Evolutionary conservation across 2,329 filamentous ascomycete species (phyloP).

Genomic region (Knoxdaviesia capensis): DNA sequence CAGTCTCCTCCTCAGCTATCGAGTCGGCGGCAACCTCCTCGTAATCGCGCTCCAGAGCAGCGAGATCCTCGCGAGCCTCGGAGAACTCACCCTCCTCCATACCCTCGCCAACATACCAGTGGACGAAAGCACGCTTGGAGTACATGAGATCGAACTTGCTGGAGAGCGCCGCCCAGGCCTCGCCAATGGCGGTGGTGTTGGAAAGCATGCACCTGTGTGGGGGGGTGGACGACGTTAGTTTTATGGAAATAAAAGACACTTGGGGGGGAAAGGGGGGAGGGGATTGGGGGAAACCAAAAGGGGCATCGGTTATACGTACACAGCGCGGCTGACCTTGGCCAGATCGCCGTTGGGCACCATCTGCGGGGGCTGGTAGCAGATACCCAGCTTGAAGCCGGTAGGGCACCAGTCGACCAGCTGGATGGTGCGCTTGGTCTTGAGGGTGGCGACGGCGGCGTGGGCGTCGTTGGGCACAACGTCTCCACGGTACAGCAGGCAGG

Average conservation of each 20-base stretch:
- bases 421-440: conserved; percentile 99
- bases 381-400: conserved; percentile 99
- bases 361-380: conserved; percentile 97
- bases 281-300: not conserved
- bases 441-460: conserved; percentile 75
- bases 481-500: conserved; percentile 92
- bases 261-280: not conserved
- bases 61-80: conserved; percentile 94
- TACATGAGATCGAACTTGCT: conserved; percentile 99
- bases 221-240: conserved; percentile 8
- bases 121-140: conserved; percentile 98
- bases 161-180: conserved; percentile 91
- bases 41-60: conserved; percentile 94
- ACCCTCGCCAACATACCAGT: conserved; percentile 99
- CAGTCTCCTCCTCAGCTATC: conserved; percentile 65
- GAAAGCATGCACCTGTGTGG: conserved; percentile 73
- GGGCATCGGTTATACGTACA: conserved; percentile 39
- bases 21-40: conserved; percentile 96
- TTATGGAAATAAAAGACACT: conserved; percentile 1
- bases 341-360: conserved; percentile 93
- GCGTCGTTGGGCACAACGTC: conserved; percentile 95
- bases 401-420: conserved; percentile 99
- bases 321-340: conserved; percentile 93
- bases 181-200: conserved; percentile 96
- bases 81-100: conserved; percentile 99